phyloP scores from a whole-genome alignment of 2,329 filamentous ascomycete genomes.

The Aspergillus oerlinghausenensis region DNA sequence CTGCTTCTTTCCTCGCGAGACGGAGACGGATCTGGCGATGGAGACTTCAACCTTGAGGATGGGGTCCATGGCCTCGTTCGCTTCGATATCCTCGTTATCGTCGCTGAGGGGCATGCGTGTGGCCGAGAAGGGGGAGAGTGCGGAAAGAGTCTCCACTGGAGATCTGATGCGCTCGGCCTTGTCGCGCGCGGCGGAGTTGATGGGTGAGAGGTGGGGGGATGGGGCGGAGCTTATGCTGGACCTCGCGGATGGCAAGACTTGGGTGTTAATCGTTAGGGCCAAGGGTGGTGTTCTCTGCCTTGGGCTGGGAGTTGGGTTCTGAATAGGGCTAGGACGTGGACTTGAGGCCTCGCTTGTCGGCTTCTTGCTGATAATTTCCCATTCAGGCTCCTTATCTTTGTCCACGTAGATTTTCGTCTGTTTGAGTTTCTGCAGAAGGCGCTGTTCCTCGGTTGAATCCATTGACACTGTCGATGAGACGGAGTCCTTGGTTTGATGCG shows the following conservation, averaged over 20 bases:
- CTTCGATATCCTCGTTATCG: slow-evolving; percentile 8
- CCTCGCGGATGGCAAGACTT: slow-evolving; percentile 9
- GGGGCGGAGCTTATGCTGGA: slow-evolving; percentile 7
- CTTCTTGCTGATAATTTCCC: slow-evolving; percentile 20
- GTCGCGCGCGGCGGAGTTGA: slow-evolving; percentile 6
- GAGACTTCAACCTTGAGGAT: slow-evolving; percentile 31
- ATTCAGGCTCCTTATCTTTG: slow-evolving; percentile 16
- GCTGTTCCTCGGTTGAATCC: slow-evolving; percentile 10
- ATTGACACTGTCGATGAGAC: slow-evolving; percentile 14
- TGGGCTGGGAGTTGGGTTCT: neutral
- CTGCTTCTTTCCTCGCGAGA: slow-evolving; percentile 31
- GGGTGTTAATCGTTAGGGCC: slow-evolving; percentile 12
- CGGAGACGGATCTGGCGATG: slow-evolving; percentile 36
- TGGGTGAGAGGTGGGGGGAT: slow-evolving; percentile 14
- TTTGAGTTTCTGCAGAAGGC: slow-evolving; percentile 13
- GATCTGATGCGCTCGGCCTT: slow-evolving; percentile 14
- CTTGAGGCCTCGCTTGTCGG: neutral
- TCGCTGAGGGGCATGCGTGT: slow-evolving; percentile 15
- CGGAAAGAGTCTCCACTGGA: slow-evolving; percentile 9
- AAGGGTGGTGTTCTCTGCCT: slow-evolving; percentile 1
- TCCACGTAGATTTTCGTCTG: slow-evolving; percentile 14
- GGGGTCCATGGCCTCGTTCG: slow-evolving; percentile 5
- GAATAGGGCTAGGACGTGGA: neutral
- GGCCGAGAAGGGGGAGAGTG: slow-evolving; percentile 12
- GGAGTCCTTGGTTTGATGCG: slow-evolving; percentile 14